These are phyloP conservation scores for Emericellopsis terricola DNA, from an alignment of 495 filamentous ascomycete species.

Conservation along the genomic window DNA sequence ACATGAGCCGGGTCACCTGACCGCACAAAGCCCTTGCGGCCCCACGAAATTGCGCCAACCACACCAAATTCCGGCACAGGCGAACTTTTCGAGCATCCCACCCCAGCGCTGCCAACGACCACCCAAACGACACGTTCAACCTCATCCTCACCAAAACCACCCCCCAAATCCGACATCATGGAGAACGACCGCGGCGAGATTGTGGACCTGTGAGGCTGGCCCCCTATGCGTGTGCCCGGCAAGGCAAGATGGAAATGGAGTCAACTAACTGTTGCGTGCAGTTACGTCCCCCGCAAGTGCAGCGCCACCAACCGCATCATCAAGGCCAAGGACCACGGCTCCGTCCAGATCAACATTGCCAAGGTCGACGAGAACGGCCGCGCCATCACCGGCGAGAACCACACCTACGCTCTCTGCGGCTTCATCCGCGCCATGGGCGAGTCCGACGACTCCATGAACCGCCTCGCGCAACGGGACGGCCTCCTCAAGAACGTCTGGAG, in stretches of 20 bases:
- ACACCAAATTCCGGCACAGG: constrained; percentile 3
- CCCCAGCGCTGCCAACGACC: constrained; percentile 2
- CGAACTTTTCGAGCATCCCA: constrained; percentile 4
- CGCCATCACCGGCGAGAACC: constrained; percentile 84
- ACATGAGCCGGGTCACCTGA: constrained; percentile 4
- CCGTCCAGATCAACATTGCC: constrained; percentile 76
- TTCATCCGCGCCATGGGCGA: constrained; percentile 97
- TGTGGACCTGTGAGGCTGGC: constrained; percentile 76
- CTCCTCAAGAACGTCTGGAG: constrained; percentile 94
- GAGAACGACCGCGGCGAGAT: constrained; percentile 50
- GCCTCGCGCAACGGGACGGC: constrained; percentile 86
- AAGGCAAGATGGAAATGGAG: constrained; percentile 1
- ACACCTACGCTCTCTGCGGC: constrained; percentile 91
- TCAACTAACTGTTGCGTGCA: constrained; percentile 21
- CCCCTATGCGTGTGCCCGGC: constrained; percentile 1
- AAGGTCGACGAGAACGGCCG: constrained; percentile 97
- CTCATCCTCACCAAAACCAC: constrained; percentile 8
- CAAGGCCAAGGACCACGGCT: constrained; percentile 96
- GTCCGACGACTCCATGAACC: constrained; percentile 90
- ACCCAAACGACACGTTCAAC: neutral
- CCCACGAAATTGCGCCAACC: constrained; percentile 7
- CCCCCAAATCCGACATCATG: constrained; percentile 16
- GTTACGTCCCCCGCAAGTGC: constrained; percentile 98
- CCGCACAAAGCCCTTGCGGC: constrained; percentile 2
- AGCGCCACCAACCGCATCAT: constrained; percentile 93